These are phyloP conservation scores for Cyclotella kingstonii DNA, from an alignment of 108 stramenopile genomes.

Conservation along the genomic window DNA sequence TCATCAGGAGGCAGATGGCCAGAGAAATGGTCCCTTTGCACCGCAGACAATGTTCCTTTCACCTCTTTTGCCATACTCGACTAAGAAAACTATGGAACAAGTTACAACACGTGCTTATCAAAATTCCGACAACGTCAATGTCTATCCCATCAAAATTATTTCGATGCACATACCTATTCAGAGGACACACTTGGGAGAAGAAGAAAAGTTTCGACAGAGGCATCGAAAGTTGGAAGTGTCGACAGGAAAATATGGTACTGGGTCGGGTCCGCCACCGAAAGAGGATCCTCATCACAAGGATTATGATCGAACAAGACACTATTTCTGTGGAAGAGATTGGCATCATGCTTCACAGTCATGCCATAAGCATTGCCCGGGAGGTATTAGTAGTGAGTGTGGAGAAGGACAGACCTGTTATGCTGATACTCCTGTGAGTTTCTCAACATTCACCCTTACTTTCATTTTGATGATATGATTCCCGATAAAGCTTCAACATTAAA, in stretches of 20 bases:
- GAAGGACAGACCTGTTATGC: constrained; percentile 79
- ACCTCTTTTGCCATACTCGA: constrained; percentile 12
- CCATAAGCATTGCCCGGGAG: constrained; percentile 68
- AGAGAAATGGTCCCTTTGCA: constrained; percentile 55
- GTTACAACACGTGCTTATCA: background rate
- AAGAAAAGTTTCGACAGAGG: constrained; percentile 41
- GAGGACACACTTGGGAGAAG: constrained; percentile 38
- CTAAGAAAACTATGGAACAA: constrained; percentile 5
- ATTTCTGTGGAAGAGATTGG: constrained; percentile 87
- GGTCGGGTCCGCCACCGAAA: constrained; percentile 21
- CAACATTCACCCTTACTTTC: background rate
- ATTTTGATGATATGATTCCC: too few relatives aligned
- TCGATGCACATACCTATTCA: constrained; percentile 41
- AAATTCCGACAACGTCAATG: background rate
- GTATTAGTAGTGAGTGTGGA: constrained; percentile 58
- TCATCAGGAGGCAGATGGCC: constrained; percentile 19
- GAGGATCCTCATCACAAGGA: constrained; percentile 22
- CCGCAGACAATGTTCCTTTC: constrained; percentile 57
- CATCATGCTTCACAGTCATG: constrained; percentile 73
- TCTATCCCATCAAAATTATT: constrained; percentile 29
- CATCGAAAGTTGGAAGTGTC: constrained; percentile 21
- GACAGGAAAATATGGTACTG: constrained; percentile 33
- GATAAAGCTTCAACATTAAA: background rate
- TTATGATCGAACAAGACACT: constrained; percentile 63
- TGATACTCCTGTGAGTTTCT: constrained; percentile 59